Evolutionary conservation across 768 basidiomycete genomes (phyloP).

Genomic region (Podaxis sp.): DNA sequence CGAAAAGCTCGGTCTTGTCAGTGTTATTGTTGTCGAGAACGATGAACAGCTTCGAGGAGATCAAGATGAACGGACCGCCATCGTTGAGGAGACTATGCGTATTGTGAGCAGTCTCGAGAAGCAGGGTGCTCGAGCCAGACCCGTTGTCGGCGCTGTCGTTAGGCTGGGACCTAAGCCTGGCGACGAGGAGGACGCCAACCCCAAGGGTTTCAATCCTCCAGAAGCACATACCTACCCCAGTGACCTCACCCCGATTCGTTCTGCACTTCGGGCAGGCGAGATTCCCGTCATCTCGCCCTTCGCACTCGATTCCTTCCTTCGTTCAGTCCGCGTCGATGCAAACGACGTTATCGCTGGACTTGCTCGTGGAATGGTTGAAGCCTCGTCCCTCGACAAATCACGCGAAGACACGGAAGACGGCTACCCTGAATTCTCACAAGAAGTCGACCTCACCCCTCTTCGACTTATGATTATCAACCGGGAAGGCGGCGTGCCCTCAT

Average conservation of each 20-base stretch:
- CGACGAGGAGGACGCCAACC: constrained; percentile 30
- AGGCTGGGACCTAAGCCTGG: constrained; percentile 76
- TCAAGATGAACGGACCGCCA: constrained; percentile 62
- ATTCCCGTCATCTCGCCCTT: constrained; percentile 95
- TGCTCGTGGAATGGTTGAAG: constrained; percentile 80
- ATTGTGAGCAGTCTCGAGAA: constrained; percentile 79
- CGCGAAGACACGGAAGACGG: constrained; percentile 33
- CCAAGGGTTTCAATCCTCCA: constrained; percentile 43
- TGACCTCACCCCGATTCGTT: constrained; percentile 82
- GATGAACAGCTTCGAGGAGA: constrained; percentile 72
- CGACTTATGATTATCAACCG: constrained; percentile 97
- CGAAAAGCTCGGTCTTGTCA: constrained; percentile 92
- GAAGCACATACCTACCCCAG: constrained; percentile 80
- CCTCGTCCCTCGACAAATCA: constrained; percentile 32
- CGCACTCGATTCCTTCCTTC: constrained; percentile 87
- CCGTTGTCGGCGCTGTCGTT: constrained; percentile 84
- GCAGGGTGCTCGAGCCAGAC: constrained; percentile 85
- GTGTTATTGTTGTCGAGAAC: constrained; percentile 92
- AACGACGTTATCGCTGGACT: constrained; percentile 90
- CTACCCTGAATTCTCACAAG: constrained; percentile 40
- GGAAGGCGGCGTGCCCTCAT: constrained; percentile 96
- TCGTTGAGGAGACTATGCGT: constrained; percentile 83
- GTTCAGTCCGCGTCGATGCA: constrained; percentile 80
- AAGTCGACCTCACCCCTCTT: constrained; percentile 85
- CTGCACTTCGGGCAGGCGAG: constrained; percentile 89